A percentile compares a stretch with the other conserved stretches of the same genome.
Conservation (phyloP, 768 basidiomycete genomes). For the Xerocomellus chrysenteron region DNA sequence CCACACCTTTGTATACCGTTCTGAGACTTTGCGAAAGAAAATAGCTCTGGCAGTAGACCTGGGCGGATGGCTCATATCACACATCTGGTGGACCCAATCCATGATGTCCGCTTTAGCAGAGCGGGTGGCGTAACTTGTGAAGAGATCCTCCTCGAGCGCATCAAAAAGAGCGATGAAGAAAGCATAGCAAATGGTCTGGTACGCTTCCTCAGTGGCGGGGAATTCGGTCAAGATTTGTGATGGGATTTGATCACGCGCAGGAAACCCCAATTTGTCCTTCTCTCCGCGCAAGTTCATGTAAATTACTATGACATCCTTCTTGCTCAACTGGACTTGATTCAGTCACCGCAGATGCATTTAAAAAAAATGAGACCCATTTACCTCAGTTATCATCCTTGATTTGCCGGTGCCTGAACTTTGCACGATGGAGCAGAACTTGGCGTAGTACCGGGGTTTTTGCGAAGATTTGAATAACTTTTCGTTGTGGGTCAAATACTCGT, state of each 20-base stretch:
- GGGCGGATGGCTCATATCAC: not conserved
- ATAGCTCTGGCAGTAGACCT: not conserved
- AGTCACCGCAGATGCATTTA: not conserved
- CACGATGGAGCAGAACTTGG: slow-evolving; percentile 2
- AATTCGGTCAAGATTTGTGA: slow-evolving; percentile 11
- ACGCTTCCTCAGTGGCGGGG: not conserved
- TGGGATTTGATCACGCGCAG: slow-evolving; percentile 13
- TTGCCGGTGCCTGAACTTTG: slow-evolving; percentile 17
- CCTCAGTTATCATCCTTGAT: slow-evolving; percentile 14
- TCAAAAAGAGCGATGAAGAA: slow-evolving; percentile 18
- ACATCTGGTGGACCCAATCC: slow-evolving; percentile 5
- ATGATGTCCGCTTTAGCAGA: not conserved
- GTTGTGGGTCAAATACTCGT: slow-evolving; percentile 16
- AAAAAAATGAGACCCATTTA: not conserved
- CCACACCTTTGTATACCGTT: not conserved
- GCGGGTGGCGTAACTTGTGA: not conserved
- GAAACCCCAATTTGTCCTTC: slow-evolving; percentile 8
- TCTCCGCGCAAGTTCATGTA: slow-evolving; percentile 15
- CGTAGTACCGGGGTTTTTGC: not conserved
- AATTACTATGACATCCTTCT: slow-evolving; percentile 14
- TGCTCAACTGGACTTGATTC: not conserved
- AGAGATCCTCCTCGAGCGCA: not conserved
- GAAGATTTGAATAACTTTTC: slow-evolving; percentile 1
- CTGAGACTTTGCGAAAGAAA: not conserved
- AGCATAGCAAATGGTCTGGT: slow-evolving; percentile 3